Conservation (phyloP, 2,329 filamentous ascomycete species). For the Blumeriella jaapii region DNA sequence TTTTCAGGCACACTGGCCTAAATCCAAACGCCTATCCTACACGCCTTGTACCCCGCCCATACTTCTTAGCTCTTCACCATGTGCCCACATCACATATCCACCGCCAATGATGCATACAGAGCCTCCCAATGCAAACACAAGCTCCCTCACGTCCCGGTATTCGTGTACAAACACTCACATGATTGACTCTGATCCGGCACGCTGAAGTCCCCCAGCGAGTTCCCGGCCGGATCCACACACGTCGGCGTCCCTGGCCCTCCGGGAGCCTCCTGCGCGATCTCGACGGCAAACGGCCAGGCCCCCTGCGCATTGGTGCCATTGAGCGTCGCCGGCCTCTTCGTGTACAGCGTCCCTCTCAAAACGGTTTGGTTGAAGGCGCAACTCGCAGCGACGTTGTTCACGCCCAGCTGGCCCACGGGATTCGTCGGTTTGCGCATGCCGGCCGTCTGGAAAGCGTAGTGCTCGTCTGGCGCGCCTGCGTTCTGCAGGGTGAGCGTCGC, state of each 20-base stretch:
- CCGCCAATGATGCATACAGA: too few relatives aligned
- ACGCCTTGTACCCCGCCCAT: too few relatives aligned
- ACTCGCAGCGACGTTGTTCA: conserved; percentile 34
- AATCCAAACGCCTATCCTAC: too few relatives aligned
- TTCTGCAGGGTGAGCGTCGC: conserved; percentile 38
- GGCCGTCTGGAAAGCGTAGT: conserved; percentile 45
- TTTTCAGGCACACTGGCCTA: too few relatives aligned
- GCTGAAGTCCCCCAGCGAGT: conserved; percentile 30
- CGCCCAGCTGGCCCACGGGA: conserved; percentile 34
- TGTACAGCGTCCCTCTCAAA: conserved; percentile 49
- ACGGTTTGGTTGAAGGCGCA: conserved; percentile 48
- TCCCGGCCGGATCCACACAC: conserved; percentile 36
- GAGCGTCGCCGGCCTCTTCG: conserved; percentile 35
- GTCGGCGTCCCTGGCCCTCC: conserved; percentile 39
- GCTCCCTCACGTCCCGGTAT: conserved; percentile 21
- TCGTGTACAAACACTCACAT: conserved; percentile 23
- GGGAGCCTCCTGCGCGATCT: conserved; percentile 39
- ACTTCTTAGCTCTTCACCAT: too few relatives aligned
- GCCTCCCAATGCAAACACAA: too few relatives aligned
- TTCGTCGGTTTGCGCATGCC: conserved; percentile 41
- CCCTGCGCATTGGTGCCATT: conserved; percentile 28
- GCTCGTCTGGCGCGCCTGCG: conserved; percentile 36
- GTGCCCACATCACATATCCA: too few relatives aligned
- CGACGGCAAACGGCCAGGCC: conserved; percentile 47
- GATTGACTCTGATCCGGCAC: conserved; percentile 13